Conservation (phyloP, 1,284 basidiomycete species). For the Ganoderma meredithae region DNA sequence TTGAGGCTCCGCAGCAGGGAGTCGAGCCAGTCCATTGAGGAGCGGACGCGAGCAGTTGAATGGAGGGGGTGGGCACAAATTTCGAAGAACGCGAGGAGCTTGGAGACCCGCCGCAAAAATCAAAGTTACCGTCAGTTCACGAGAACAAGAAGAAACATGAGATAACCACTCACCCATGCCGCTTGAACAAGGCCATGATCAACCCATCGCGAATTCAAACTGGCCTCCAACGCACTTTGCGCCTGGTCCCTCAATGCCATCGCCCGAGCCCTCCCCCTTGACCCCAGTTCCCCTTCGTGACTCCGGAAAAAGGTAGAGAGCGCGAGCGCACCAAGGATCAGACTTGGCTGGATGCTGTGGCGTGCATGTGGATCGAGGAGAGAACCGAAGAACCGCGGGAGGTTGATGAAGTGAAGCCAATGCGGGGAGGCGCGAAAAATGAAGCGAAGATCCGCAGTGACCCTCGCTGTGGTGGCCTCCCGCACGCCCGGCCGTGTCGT, state of each 20-base stretch:
- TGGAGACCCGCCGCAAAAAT: slow-evolving; percentile 11
- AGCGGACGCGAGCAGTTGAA: slow-evolving; percentile 58
- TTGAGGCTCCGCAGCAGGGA: slow-evolving; percentile 68
- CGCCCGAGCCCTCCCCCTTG: slow-evolving; percentile 58
- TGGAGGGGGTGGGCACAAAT: slow-evolving; percentile 71
- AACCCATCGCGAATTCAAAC: slow-evolving; percentile 71
- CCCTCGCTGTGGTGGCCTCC: slow-evolving; percentile 50
- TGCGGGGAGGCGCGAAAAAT: slow-evolving; percentile 70
- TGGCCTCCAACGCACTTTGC: slow-evolving; percentile 74
- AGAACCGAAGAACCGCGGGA: slow-evolving; percentile 68
- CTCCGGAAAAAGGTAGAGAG: slow-evolving; percentile 75
- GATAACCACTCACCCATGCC: slow-evolving; percentile 64
- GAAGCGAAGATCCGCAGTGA: slow-evolving; percentile 67
- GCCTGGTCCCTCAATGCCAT: slow-evolving; percentile 68
- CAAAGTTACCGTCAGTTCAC: slow-evolving; percentile 1
- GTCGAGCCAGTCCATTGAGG: slow-evolving; percentile 68
- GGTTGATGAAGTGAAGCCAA: slow-evolving; percentile 77
- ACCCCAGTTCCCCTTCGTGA: slow-evolving; percentile 57
- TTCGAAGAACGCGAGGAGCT: slow-evolving; percentile 78
- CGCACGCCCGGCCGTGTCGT: slow-evolving; percentile 52
- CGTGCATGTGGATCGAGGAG: slow-evolving; percentile 63
- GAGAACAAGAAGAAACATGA: neutral
- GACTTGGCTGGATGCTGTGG: slow-evolving; percentile 68
- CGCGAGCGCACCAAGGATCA: slow-evolving; percentile 70
- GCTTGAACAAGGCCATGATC: slow-evolving; percentile 76